Base-by-base conservation (phyloP, 1,284 basidiomycete species). In the Trametes pubescens region DNA sequence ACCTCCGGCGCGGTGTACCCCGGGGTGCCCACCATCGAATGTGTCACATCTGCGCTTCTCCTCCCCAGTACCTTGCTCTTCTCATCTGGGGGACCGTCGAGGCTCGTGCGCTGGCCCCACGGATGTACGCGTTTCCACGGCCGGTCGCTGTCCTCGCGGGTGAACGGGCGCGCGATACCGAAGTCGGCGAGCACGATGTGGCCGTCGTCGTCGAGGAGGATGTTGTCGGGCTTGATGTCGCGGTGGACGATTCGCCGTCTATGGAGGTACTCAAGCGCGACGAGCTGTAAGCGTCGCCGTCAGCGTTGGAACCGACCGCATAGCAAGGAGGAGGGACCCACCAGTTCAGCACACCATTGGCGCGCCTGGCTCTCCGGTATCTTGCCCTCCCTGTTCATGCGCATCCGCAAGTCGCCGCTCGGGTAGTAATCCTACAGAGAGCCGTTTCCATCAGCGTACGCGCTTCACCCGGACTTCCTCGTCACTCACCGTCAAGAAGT, bases 1-100 rank as follows among this genome's bases (percentile, higher is more conserved):
- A 89, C 84, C 71, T 90, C 88, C 4, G 87, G 83, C 14, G 87
- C 85, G 77, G 71, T 89, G 74, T 90, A 91, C 69, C 89, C 90
- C 1, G 61, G 62, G 24, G 74, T 75, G 0, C 73, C 73, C 51
- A 71, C 71, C 59, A 65, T 40, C 18, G 64, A 60, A 43, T 60
- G 53, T n/a, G 66, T 68, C 18, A 57, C 37, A 57, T 67, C 66
- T 60, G n/a, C 49, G 7, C 52, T 61, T 38, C 40, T 43, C 4
- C 52, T 60, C 35, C n/a, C 13, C 32, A 16, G 21, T 10, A 34
- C 37, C 32, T 37, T 43, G 18, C 35, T 2, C 21, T 34, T 46
- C 49, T 54, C 26, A 4, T 53, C 44, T 3, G 9, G 18, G 8
- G 43, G 18, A 34, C 40, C 37, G 2, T 56, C 52, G 2, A 40